phyloP scores from a whole-genome alignment of 1,284 basidiomycete genomes.

The Afroboletus lepidellus region DNA sequence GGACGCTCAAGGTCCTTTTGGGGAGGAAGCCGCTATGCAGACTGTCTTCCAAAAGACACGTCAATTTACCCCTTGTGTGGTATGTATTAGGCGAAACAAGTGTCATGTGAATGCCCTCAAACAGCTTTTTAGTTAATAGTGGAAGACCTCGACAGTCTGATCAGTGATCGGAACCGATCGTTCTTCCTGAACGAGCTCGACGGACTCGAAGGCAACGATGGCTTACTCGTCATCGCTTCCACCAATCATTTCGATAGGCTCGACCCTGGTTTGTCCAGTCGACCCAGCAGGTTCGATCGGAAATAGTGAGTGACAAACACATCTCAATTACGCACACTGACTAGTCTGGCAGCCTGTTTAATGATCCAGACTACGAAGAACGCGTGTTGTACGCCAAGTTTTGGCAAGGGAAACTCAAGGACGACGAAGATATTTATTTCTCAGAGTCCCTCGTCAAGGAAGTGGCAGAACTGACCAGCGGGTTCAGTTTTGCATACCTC shows the following conservation, averaged over 20 bases:
- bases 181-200: constrained; percentile 86
- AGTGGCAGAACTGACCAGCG: constrained; percentile 56
- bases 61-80: constrained; percentile 65
- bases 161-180: constrained; percentile 72
- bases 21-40: constrained; percentile 69
- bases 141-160: constrained; percentile 80
- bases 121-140: constrained; percentile 43
- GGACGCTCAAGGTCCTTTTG: constrained; percentile 46
- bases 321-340: neutral
- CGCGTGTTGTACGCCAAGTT: constrained; percentile 66
- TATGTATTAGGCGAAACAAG: constrained; percentile 32
- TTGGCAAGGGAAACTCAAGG: constrained; percentile 72
- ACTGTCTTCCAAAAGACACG: constrained; percentile 66
- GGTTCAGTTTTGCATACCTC: constrained; percentile 80
- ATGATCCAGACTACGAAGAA: constrained; percentile 63
- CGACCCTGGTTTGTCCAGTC: constrained; percentile 69
- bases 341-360: constrained; percentile 48
- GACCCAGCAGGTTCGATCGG: constrained; percentile 81
- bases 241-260: constrained; percentile 82
- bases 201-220: constrained; percentile 73
- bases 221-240: constrained; percentile 73
- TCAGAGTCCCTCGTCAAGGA: constrained; percentile 61
- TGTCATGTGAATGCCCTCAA: neutral
- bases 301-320: constrained; percentile 61
- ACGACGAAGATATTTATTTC: constrained; percentile 61